A percentile compares a stretch with the other conserved stretches of the same genome.
phyloP scores from a whole-genome alignment of 441 rosid genomes.

The Melastoma candidum region DNA sequence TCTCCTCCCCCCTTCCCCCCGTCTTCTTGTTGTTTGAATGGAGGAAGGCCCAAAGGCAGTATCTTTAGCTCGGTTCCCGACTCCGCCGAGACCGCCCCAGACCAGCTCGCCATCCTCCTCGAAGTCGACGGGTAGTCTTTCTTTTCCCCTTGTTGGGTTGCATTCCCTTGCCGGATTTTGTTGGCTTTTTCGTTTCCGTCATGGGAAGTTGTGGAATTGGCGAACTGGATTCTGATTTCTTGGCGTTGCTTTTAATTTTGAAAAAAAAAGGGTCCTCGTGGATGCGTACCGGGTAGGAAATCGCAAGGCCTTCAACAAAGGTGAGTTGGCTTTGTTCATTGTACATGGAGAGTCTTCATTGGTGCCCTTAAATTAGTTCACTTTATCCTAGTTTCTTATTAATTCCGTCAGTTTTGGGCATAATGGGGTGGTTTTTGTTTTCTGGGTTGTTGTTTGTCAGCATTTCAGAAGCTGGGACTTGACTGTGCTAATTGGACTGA shows the following conservation, averaged over 20 bases:
- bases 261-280: constrained; percentile 53
- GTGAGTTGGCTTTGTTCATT: constrained; percentile 27
- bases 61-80: constrained; percentile 28
- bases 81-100: constrained; percentile 26
- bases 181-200: background rate
- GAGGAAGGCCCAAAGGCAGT: no score
- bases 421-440: background rate
- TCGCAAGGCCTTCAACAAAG: constrained; percentile 80
- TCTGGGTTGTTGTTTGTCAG: constrained; percentile 23
- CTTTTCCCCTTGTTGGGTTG: background rate
- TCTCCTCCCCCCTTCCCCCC: no score
- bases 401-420: no score
- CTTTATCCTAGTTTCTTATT: no score
- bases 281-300: constrained; percentile 74
- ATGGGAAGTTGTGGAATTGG: no score
- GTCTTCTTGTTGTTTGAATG: no score
- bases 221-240: background rate
- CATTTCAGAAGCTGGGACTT: constrained; percentile 87
- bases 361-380: background rate
- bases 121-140: constrained; percentile 75
- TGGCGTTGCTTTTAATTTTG: background rate
- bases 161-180: background rate
- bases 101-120: constrained; percentile 58
- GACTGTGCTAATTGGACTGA: constrained; percentile 95
- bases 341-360: background rate